Base-by-base conservation (phyloP, 345 rosid genomes). In the Hibiscus trionum region DNA sequence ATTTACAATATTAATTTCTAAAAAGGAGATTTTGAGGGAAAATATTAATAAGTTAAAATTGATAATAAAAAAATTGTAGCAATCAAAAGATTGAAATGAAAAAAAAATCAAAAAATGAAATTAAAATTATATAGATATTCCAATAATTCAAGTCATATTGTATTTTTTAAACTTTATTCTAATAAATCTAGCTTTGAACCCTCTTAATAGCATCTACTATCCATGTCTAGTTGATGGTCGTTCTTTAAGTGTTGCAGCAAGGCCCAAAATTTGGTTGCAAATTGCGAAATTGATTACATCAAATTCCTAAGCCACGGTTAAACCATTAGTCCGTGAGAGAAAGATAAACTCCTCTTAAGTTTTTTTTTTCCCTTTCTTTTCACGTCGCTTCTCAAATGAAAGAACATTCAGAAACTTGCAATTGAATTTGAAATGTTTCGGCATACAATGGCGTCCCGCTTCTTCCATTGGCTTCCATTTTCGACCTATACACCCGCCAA, bases 311-410 rank as follows among this genome's bases (percentile, higher is more conserved):
- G 26, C 55, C 19, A 14, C 8, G 35, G 33, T 11, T 42, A 47
- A 11, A 17, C 69, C 3, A 12, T 37, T 39, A 1, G 52, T 17
- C 29, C 15, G 16, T 17, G 69, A 42, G 16, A 0, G 3, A 17
- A 65, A 42, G 52, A 47, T 16, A 2, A 46, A 47, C 3, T 47
- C 19, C 11, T 7, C n/a, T 6, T 21, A 49, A 12, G 2, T 14
- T n/a, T 26, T 11, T 65, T 39, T 8, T 11, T 0, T 0, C 21
- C 21, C 24, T 21, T 65, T 49, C 24, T 66, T 66, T 42, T 42
- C 16, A 10, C 33, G 61, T 56, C 44, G 50, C 64, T n/a, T 60
- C 27, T 72, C 73, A 61, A 73, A 76, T 71, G 71, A 55, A 46
- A 49, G 53, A 49, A 77, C 31, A 71, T 42, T 46, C 44, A 49